Evolutionary conservation across 2,329 filamentous ascomycete genomes (phyloP).

Genomic region (Calonectria hawksworthii): DNA sequence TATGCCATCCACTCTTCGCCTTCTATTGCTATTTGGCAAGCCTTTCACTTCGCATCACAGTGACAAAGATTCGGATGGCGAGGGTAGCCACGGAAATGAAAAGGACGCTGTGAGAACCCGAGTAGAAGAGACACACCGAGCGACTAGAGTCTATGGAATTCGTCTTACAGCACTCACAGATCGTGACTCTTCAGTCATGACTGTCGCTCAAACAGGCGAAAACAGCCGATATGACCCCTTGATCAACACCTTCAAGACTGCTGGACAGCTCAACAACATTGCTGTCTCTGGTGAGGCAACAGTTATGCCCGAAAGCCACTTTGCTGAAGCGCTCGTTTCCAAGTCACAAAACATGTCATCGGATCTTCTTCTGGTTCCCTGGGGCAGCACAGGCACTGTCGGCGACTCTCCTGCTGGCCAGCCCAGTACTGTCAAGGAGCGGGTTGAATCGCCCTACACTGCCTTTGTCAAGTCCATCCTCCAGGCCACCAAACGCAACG

Average conservation of each 20-base stretch:
- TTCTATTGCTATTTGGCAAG: constrained; percentile 12
- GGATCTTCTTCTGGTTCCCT: constrained; percentile 16
- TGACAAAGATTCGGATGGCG: not conserved
- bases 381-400: constrained; percentile 11
- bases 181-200: constrained; percentile 22
- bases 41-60: not conserved
- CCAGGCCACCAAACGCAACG: constrained; percentile 10
- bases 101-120: not conserved
- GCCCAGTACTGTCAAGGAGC: not conserved
- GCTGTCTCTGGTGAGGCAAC: constrained; percentile 15
- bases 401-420: constrained; percentile 3
- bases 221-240: constrained; percentile 8
- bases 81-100: not conserved
- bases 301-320: constrained; percentile 2
- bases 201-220: constrained; percentile 2
- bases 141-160: constrained; percentile 11
- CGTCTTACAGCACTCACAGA: constrained; percentile 6
- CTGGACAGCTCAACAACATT: constrained; percentile 19
- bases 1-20: constrained; percentile 1
- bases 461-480: constrained; percentile 16
- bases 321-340: constrained; percentile 15
- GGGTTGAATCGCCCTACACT: constrained; percentile 8
- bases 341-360: constrained; percentile 11
- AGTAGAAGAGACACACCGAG: not conserved
- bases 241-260: constrained; percentile 20